A percentile compares a stretch with the other conserved stretches of the same genome.
phyloP scores from a whole-genome alignment of 352 stramenopile species.

The Peronospora belbahrii region DNA sequence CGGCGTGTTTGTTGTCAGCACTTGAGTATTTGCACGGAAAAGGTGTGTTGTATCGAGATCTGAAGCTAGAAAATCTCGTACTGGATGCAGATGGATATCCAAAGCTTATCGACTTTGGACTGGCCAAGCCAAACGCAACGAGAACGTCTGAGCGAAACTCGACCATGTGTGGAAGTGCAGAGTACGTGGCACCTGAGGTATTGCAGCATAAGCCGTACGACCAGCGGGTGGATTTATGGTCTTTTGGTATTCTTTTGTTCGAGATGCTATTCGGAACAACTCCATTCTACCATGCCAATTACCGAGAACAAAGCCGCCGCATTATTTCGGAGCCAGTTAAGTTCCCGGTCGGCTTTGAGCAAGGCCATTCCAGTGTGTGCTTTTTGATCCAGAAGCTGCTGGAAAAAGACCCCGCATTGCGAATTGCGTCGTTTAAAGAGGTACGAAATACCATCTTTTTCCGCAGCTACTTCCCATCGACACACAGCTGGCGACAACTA shows the following conservation, averaged over 20 bases:
- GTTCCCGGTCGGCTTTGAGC: slow-evolving; percentile 50
- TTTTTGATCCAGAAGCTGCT: slow-evolving; percentile 41
- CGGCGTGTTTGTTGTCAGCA: slow-evolving; percentile 88
- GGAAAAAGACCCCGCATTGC: slow-evolving; percentile 38
- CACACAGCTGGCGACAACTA: slow-evolving; percentile 40
- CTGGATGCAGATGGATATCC: slow-evolving; percentile 83
- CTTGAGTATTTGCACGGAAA: slow-evolving; percentile 76
- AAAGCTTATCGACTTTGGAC: slow-evolving; percentile 66
- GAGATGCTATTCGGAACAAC: slow-evolving; percentile 52
- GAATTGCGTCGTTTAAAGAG: slow-evolving; percentile 34
- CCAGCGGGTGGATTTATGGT: slow-evolving; percentile 56
- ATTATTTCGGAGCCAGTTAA: slow-evolving; percentile 49
- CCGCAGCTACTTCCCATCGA: slow-evolving; percentile 32
- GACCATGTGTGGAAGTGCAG: slow-evolving; percentile 64
- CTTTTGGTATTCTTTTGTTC: slow-evolving; percentile 73
- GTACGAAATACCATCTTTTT: slow-evolving; percentile 47
- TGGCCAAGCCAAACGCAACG: slow-evolving; percentile 45
- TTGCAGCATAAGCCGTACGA: slow-evolving; percentile 52
- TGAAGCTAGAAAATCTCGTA: slow-evolving; percentile 87
- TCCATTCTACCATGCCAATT: slow-evolving; percentile 86
- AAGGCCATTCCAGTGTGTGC: slow-evolving; percentile 28
- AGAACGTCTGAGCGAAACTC: slow-evolving; percentile 34
- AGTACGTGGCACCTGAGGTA: slow-evolving; percentile 77
- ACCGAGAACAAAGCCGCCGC: slow-evolving; percentile 55
- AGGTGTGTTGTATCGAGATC: slow-evolving; percentile 70